Percentiles rank a stretch among this genome's conserved stretches.
phyloP scores from a whole-genome alignment of 345 rosid genomes.

The Eucalyptus curtisii region DNA sequence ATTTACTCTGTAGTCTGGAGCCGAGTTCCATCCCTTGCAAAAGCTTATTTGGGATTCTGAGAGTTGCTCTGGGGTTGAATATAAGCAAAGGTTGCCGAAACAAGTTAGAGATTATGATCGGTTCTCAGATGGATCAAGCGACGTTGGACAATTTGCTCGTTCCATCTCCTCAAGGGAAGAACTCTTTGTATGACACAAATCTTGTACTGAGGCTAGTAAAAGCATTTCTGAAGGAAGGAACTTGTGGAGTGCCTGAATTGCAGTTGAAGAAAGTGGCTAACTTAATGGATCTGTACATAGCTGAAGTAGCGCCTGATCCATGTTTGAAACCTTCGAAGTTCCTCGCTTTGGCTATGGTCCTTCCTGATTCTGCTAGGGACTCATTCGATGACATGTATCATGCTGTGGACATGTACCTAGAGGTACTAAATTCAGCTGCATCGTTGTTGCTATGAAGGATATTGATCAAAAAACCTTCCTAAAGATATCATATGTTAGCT shows the following conservation, averaged over 20 bases:
- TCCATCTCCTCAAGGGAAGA: constrained; percentile 52
- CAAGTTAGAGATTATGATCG: constrained; percentile 80
- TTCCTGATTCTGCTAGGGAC: constrained; percentile 69
- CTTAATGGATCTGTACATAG: constrained; percentile 69
- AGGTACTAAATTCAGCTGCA: constrained; percentile 24
- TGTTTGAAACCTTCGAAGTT: constrained; percentile 61
- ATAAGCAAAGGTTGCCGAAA: constrained; percentile 32
- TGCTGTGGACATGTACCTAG: constrained; percentile 69
- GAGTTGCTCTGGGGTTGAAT: constrained; percentile 31
- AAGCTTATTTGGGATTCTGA: constrained; percentile 63
- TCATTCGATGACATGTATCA: constrained; percentile 52
- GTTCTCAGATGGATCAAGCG: constrained; percentile 64
- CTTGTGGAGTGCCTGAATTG: not conserved
- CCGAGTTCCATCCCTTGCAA: constrained; percentile 47
- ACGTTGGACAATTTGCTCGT: constrained; percentile 74
- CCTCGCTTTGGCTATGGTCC: constrained; percentile 35
- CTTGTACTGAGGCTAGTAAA: constrained; percentile 56
- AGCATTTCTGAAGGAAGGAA: constrained; percentile 38
- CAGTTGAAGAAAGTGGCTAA: constrained; percentile 44
- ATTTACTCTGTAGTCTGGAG: constrained; percentile 45
- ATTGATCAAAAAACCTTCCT: not conserved
- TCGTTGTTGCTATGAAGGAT: not conserved
- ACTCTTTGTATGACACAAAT: constrained; percentile 59
- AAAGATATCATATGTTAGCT: not conserved
- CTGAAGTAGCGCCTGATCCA: constrained; percentile 95